Conservation (phyloP, 352 stramenopile species). For the Aphanomyces euteiches region DNA sequence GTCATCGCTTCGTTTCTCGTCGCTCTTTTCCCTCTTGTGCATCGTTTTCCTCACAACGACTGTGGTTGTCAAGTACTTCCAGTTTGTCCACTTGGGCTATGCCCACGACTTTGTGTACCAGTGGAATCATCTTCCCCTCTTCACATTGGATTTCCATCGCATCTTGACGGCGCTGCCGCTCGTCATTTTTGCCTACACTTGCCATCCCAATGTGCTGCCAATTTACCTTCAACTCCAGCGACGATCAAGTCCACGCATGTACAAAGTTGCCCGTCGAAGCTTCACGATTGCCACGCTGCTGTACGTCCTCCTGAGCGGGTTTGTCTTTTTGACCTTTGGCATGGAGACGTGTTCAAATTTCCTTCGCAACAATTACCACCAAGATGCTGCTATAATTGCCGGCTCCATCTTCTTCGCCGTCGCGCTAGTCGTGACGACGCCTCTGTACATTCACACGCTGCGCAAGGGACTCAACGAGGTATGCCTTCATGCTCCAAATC, state of each 20-base stretch:
- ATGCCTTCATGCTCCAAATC: not conserved
- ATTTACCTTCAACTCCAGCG: slow-evolving; percentile 88
- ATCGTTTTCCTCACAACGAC: slow-evolving; percentile 85
- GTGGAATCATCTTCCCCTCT: slow-evolving; percentile 66
- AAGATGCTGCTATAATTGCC: slow-evolving; percentile 58
- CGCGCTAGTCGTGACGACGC: slow-evolving; percentile 76
- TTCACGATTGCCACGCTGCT: slow-evolving; percentile 68
- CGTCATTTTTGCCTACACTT: slow-evolving; percentile 86
- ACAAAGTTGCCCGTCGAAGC: slow-evolving; percentile 74
- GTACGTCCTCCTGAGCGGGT: slow-evolving; percentile 73
- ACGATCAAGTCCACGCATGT: slow-evolving; percentile 76
- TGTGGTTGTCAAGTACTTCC: slow-evolving; percentile 88
- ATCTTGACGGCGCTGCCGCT: slow-evolving; percentile 72
- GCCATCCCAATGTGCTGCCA: slow-evolving; percentile 82
- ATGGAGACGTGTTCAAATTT: slow-evolving; percentile 78
- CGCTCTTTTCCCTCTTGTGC: slow-evolving; percentile 82
- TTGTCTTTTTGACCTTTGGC: slow-evolving; percentile 85
- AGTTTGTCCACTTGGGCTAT: slow-evolving; percentile 71
- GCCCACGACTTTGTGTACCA: slow-evolving; percentile 66
- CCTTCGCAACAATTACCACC: slow-evolving; percentile 82
- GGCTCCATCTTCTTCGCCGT: slow-evolving; percentile 77
- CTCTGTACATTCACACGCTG: slow-evolving; percentile 82
- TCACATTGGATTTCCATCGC: slow-evolving; percentile 57
- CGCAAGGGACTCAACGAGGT: slow-evolving; percentile 78
- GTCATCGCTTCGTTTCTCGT: slow-evolving; percentile 80